phyloP scores from a whole-genome alignment of 495 filamentous ascomycete species.

The Lophium mytilinum region DNA sequence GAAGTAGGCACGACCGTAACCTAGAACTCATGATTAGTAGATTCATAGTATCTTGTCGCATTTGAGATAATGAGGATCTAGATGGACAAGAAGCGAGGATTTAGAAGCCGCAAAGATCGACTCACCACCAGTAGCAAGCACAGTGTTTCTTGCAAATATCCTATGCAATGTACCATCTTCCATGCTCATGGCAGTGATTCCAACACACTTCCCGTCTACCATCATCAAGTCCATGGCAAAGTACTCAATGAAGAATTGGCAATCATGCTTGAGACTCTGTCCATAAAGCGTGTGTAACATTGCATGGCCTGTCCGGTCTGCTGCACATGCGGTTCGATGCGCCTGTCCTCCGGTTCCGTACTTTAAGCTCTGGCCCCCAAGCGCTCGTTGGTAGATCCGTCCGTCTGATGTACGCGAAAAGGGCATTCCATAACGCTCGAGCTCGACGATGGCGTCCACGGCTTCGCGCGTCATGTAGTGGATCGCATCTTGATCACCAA shows the following conservation, averaged over 20 bases:
- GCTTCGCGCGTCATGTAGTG: constrained; percentile 99
- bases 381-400: constrained; percentile 96
- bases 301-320: constrained; percentile 93
- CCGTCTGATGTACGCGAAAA: constrained; percentile 97
- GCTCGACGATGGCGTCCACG: constrained; percentile 81
- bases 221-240: constrained; percentile 95
- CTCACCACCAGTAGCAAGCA: constrained; percentile 72
- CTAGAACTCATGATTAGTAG: no score
- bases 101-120: no score
- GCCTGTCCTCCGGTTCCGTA: constrained; percentile 95
- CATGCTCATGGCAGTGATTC: constrained; percentile 94
- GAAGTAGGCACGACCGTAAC: constrained; percentile 98
- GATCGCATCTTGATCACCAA: constrained; percentile 98
- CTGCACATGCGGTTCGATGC: constrained; percentile 91
- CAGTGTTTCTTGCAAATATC: constrained; percentile 93
- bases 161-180: constrained; percentile 96
- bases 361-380: constrained; percentile 92
- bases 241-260: constrained; percentile 99
- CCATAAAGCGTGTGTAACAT: constrained; percentile 97
- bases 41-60: no score
- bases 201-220: constrained; percentile 92
- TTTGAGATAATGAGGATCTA: no score
- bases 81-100: no score
- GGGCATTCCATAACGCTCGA: constrained; percentile 96
- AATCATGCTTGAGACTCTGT: constrained; percentile 90